Base-by-base conservation (phyloP, 768 basidiomycete genomes). In the Tylopilus sp. region DNA sequence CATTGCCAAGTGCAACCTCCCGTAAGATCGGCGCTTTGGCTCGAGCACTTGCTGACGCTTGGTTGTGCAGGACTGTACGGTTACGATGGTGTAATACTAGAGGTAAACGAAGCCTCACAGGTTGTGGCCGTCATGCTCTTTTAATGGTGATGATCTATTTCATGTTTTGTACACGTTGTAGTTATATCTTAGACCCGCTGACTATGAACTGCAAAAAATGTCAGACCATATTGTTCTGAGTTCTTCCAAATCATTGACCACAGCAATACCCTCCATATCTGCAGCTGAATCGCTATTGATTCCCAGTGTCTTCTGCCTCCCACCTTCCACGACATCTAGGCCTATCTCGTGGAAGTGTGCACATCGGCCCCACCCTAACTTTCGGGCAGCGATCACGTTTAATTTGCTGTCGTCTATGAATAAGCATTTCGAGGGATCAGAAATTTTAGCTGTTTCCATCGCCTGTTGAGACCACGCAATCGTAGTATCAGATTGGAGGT, bases 81-180 rank as follows among this genome's bases (percentile, higher is more conserved):
- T 26, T 91, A 88, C 60, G 85, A 91, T 52, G 90, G 91, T 21
- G 79, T 90, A 39, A 82, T 91, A 44, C 67, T 91, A 25, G 91
- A 93, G 60, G 85, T 86, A 12, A 82, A 86, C 11, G 86, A 88
- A 56, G 76, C 82, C 20, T 89, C 86, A 3, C 88, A 90, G 59
- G 85, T 93, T 23, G 79, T 86, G 17, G 75, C 85, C 26, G 83
- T 92, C 10, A 85, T 76, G 60, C 65, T 91, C 40, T 87, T 89
- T 67, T 86, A 60, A 78, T 38, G 35, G 26, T n/a, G 39, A 40
- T 35, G 30, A 10, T 44, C 22, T 18, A n/a, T 40, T 23, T 44
- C 18, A n/a, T 22, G 35, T 35, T 17, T 41, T 51, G 52, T 52
- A 40, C 23, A 23, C 49, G 12, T 20, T 12, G 20, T 39, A 25